A percentile compares a stretch with the other conserved stretches of the same genome.
phyloP scores from a whole-genome alignment of 1,284 basidiomycete genomes.

The Rhodotorula sp. region DNA sequence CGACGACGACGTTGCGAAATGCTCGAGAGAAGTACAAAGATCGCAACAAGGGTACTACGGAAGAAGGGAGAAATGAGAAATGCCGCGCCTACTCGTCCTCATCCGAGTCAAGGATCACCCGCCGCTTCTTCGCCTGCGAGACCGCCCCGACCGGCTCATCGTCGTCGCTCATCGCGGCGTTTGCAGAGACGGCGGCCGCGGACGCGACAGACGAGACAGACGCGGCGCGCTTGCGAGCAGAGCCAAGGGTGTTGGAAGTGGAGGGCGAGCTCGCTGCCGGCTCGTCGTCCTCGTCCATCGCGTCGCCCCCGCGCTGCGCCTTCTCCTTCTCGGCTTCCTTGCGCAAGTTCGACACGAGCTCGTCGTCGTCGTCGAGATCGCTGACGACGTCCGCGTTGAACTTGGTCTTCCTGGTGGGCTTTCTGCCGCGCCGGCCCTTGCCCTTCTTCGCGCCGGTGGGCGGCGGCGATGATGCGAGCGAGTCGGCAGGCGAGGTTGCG shows the following conservation, averaged over 20 bases:
- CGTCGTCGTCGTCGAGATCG: constrained; percentile 34
- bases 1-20: too few species aligned
- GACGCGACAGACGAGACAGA: constrained; percentile 1
- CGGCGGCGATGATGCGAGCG: constrained; percentile 1
- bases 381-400: constrained; percentile 22
- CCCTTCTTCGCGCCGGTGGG: constrained; percentile 6
- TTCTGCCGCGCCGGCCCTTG: constrained; percentile 10
- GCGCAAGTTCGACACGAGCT: constrained; percentile 19
- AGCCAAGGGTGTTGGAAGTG: not conserved
- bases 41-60: not conserved
- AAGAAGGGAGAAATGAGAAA: not conserved
- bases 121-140: constrained; percentile 34
- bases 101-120: constrained; percentile 39
- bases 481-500: not conserved
- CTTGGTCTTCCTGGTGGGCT: constrained; percentile 13
- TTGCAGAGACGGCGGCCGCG: not conserved
- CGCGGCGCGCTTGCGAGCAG: constrained; percentile 7
- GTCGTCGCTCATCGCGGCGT: constrained; percentile 1
- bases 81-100: constrained; percentile 11
- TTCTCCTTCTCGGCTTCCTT: not conserved
- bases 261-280: constrained; percentile 1
- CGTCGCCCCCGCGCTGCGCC: not conserved
- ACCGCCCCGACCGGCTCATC: constrained; percentile 6
- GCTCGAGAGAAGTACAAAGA: not conserved
- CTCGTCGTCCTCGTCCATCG: not conserved